phyloP scores from a whole-genome alignment of 2,329 filamentous ascomycete species.

The Penicillium digitatum region DNA sequence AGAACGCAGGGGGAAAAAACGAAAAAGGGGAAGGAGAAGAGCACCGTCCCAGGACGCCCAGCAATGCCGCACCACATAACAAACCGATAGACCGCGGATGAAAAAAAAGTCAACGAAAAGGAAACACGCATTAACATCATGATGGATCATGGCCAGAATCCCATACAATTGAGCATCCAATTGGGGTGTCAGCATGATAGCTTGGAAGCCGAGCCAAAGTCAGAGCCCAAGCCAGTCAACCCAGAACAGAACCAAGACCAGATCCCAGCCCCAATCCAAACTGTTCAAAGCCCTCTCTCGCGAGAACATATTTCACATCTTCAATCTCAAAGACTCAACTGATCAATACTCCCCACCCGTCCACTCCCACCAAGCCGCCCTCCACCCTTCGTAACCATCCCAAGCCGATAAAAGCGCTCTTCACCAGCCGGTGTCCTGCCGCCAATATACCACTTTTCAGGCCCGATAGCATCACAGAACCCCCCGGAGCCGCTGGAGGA shows the following conservation, averaged over 20 bases:
- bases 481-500: constrained; percentile 47
- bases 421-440: constrained; percentile 47
- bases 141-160: not conserved
- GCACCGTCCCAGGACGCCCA: not conserved
- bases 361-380: constrained; percentile 41
- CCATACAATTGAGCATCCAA: not conserved
- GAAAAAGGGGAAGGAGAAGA: not conserved
- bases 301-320: not conserved
- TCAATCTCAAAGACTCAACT: constrained; percentile 45
- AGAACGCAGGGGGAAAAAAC: not conserved
- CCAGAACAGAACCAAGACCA: not conserved
- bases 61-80: not conserved
- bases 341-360: constrained; percentile 47
- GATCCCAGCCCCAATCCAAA: not conserved
- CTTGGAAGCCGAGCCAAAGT: not conserved
- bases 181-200: not conserved
- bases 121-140: not conserved
- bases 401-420: constrained; percentile 48
- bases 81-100: not conserved
- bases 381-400: constrained; percentile 46
- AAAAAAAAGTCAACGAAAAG: not conserved
- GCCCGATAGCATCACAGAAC: constrained; percentile 46
- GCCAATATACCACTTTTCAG: constrained; percentile 52
- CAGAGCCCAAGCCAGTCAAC: not conserved
- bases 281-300: not conserved